A percentile compares a stretch with the other conserved stretches of the same genome.
phyloP scores from a whole-genome alignment of 495 filamentous ascomycete species.

The Hypoxylon fragiforme region DNA sequence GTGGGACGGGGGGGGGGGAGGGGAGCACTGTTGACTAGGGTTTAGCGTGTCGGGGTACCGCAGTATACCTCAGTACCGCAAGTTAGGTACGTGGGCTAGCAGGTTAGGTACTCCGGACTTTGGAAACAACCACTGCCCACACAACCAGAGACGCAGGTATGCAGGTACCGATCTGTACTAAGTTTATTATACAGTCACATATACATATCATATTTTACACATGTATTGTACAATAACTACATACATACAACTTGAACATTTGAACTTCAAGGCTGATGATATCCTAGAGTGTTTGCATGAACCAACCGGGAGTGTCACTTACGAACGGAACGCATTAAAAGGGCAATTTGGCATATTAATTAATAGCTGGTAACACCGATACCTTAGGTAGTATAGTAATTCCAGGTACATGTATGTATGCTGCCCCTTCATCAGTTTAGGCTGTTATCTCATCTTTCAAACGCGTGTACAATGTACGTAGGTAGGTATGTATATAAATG shows the following conservation, averaged over 20 bases:
- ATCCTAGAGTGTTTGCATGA: slow-evolving; percentile 20
- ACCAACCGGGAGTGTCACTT: slow-evolving; percentile 3
- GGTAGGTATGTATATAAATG: not conserved
- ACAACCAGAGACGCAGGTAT: not conserved
- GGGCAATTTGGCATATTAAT: slow-evolving; percentile 15
- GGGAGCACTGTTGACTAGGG: not conserved
- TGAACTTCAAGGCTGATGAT: too few species aligned
- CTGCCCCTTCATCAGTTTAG: slow-evolving; percentile 1
- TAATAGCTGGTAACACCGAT: too few species aligned
- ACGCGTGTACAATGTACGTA: not conserved
- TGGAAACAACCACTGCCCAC: too few species aligned
- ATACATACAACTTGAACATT: too few species aligned
- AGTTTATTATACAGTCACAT: too few species aligned
- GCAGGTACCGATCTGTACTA: not conserved
- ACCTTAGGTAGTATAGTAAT: too few species aligned
- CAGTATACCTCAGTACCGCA: too few species aligned
- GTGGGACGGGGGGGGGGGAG: not conserved
- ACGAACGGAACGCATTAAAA: slow-evolving; percentile 12
- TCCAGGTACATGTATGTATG: too few species aligned
- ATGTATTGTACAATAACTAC: too few species aligned
- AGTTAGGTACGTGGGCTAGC: too few species aligned
- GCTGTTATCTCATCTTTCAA: not conserved
- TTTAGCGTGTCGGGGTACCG: too few species aligned
- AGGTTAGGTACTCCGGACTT: not conserved
- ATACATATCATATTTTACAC: too few species aligned